Evolutionary conservation across 352 stramenopile species (phyloP), one percentile per base, ranked within the genome.

Genomic region (Phytophthora uliginosa): DNA sequence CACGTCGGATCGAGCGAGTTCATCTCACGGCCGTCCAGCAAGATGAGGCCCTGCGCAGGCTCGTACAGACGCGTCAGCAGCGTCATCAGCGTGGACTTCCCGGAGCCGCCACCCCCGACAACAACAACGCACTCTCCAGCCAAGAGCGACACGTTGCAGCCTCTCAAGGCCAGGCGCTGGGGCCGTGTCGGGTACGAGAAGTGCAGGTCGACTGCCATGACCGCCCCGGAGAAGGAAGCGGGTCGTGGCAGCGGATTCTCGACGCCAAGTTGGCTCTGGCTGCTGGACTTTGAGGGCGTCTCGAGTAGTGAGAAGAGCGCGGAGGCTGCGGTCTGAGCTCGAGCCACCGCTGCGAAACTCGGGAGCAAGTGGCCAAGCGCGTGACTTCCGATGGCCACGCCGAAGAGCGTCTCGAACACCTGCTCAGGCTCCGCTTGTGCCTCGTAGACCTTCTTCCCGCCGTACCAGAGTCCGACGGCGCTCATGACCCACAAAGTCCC

Each of bases 101-200:
- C 83, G 3, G 59, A 66, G n/a, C 81, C 80, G 58, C 26, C 61
- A 0, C 28, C 57, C 4, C 84, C 83, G 15, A 88, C 78, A 6
- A 91, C 58, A 15, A 77, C 80, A 4, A 88, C 69, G 24, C 83
- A 74, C 53, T 88, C 69, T n/a, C 84, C 83, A 52, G 76, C 53
- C 20, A 72, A 47, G 8, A 86, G 31, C 0, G 59, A 61, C 24
- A 89, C 62, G 26, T 62, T 82, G 31, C 81, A 67, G 31, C 78
- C 74, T 28, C 56, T 36, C 56, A 91, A 69, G 20, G 81, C 62
- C 1, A 48, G 28, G 7, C 48, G 40, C 20, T 65, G 47, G 3
- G 71, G 60, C 42, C 56, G 34, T 13, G 66, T 64, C 15, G 71
- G 67, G 52, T 74, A 78, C 28, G 66, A 22, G 28, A 78, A 76